phyloP scores from a whole-genome alignment of 768 basidiomycete species.

The Rhodotorula kratochvilovae region DNA sequence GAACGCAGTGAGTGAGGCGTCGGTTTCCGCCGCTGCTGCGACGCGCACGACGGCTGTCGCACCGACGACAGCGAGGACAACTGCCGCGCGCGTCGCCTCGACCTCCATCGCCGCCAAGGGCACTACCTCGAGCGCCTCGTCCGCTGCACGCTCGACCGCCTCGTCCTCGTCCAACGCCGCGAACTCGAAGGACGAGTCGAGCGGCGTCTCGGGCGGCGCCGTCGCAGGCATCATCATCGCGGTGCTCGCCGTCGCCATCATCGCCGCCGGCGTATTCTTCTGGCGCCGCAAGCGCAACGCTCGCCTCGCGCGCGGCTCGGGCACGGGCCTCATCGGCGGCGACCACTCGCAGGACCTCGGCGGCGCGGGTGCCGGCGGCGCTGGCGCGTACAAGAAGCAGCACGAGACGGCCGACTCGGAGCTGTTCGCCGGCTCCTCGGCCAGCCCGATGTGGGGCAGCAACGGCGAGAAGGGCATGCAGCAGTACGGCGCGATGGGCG shows the following conservation, averaged over 20 bases:
- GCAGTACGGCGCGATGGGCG: conserved; percentile 7
- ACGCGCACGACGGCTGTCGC: conserved; percentile 3
- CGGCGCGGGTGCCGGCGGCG: not conserved
- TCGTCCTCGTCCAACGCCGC: not conserved
- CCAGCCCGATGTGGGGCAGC: conserved; percentile 9
- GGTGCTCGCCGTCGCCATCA: conserved; percentile 14
- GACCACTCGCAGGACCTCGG: not conserved
- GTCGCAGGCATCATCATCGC: conserved; percentile 33
- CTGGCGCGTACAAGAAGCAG: conserved; percentile 16
- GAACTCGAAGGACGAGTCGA: not conserved
- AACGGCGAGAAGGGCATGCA: not conserved
- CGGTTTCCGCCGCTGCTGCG: not conserved
- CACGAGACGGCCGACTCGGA: conserved; percentile 25
- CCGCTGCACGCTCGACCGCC: not conserved
- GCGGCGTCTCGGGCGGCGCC: conserved; percentile 21
- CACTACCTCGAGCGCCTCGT: not conserved
- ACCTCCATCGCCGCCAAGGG: too few relatives aligned
- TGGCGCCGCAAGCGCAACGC: conserved; percentile 14
- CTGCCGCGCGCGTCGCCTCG: not conserved
- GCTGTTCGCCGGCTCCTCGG: not conserved
- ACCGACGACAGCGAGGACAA: not conserved
- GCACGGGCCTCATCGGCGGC: not conserved
- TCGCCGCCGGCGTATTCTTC: conserved; percentile 14
- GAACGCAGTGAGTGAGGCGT: not conserved
- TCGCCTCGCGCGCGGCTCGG: not conserved